Evolutionary conservation across 768 basidiomycete genomes (phyloP).

Genomic region (Pseudohyphozyma bogoriensis): DNA sequence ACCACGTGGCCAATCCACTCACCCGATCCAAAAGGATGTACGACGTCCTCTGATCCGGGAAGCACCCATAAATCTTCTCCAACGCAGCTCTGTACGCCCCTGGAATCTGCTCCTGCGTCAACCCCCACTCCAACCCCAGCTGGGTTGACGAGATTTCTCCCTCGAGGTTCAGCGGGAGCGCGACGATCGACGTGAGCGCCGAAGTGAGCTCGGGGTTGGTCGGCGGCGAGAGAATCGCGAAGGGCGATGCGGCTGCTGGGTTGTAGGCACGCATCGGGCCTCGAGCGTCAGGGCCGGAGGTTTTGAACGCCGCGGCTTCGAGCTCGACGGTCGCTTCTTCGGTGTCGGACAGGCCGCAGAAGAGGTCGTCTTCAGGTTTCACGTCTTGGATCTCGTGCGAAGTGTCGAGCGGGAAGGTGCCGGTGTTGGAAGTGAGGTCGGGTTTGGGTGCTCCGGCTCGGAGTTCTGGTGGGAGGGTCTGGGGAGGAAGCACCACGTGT

Average conservation of each 20-base stretch:
- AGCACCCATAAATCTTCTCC: slow-evolving; percentile 3
- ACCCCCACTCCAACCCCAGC: too few species aligned
- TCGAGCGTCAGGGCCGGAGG: too few species aligned
- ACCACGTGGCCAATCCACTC: too few species aligned
- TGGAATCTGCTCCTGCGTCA: slow-evolving; percentile 6
- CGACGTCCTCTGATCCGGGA: slow-evolving; percentile 3
- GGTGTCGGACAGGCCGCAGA: background rate
- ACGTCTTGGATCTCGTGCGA: too few species aligned
- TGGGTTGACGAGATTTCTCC: background rate
- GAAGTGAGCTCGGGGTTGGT: slow-evolving; percentile 18
- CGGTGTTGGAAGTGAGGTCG: too few species aligned
- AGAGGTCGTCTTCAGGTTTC: background rate
- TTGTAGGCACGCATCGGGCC: too few species aligned
- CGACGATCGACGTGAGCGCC: slow-evolving; percentile 16
- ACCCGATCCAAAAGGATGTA: background rate
- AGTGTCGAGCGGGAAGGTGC: background rate
- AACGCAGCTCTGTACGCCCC: background rate
- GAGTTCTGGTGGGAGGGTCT: slow-evolving; percentile 15
- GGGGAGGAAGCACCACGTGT: too few species aligned
- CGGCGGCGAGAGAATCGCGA: too few species aligned
- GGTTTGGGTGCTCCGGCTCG: slow-evolving; percentile 1
- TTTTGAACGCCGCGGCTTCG: background rate
- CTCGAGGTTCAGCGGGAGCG: background rate
- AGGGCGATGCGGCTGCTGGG: too few species aligned
- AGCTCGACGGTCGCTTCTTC: background rate